Evolutionary conservation across 2,329 filamentous ascomycete genomes (phyloP), one percentile per base, ranked within the genome.

Genomic region (Phialocephala subalpina): DNA sequence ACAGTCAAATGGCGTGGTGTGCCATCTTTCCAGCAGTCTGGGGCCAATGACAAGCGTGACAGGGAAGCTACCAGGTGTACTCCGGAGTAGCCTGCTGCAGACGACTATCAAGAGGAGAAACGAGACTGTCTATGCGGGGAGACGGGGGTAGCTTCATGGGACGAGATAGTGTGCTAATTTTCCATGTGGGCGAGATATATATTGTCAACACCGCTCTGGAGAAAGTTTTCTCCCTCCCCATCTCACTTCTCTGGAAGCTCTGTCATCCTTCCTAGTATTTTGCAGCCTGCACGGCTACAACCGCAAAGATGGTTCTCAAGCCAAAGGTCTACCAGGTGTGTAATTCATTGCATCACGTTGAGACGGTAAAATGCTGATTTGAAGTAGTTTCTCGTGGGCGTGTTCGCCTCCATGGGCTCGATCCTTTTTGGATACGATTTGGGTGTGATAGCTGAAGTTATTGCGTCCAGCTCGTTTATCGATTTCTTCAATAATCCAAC

Each of bases 381-480:
- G 16, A 33, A 33, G 2, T 11, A 79, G 74, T 78, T 78, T 62
- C 72, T 79, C 1, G 76, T 78, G 49, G 77, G 77, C 62, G 73
- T 78, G 9, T 87, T 87, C 73, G 85, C 84, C 69, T 86, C 85
- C 25, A 77, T 87, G 49, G 85, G 85, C 52, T 86, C 84, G 4
- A 78, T 86, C 57, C 80, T 85, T 36, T 87, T 79, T 71, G 85
- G 85, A 58, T 87, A 87, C 72, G 85, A 87, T 73, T 78, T 87
- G 12, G 84, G 83, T 72, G 82, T 84, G 47, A 83, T 85, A 63
- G 82, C 66, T 60, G 60, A 65, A 58, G 66, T 70, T 16, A 82
- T 87, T 62, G 82, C 83, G 16, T 84, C 83, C 20, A 75, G 77
- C 11, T 78, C 81, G 9, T 85, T 84, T 71, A 74, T 73, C 4